Conservation (phyloP, 1,284 basidiomycete species). For the Puccinia novopanici region DNA sequence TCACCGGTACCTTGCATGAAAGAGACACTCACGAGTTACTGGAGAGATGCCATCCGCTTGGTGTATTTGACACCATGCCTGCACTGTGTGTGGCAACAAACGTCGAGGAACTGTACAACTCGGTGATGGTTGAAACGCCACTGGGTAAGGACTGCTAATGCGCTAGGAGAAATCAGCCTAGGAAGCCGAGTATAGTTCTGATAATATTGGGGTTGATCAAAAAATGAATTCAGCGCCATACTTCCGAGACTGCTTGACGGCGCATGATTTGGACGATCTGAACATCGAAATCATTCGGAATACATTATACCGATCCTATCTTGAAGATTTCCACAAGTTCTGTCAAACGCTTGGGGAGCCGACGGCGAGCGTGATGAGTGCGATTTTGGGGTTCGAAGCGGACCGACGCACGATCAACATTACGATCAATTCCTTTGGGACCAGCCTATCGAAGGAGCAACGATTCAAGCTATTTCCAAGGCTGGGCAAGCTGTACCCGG, state of each 20-base stretch:
- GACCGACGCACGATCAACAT: slow-evolving; percentile 79
- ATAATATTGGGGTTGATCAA: background rate
- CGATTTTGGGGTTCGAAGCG: slow-evolving; percentile 66
- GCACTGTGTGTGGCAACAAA: slow-evolving; percentile 98
- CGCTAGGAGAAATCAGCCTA: slow-evolving; percentile 16
- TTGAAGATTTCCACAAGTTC: slow-evolving; percentile 93
- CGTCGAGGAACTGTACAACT: slow-evolving; percentile 97
- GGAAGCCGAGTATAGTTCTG: slow-evolving; percentile 50
- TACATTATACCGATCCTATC: slow-evolving; percentile 98
- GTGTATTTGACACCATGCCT: slow-evolving; percentile 98
- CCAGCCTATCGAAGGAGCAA: slow-evolving; percentile 92
- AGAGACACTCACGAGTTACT: slow-evolving; percentile 95
- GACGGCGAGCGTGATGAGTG: slow-evolving; percentile 84
- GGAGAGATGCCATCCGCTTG: slow-evolving; percentile 94
- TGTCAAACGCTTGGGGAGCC: slow-evolving; percentile 76
- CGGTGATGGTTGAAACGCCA: slow-evolving; percentile 94
- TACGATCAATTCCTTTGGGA: slow-evolving; percentile 98
- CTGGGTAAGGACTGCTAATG: slow-evolving; percentile 68
- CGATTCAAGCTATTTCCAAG: slow-evolving; percentile 89
- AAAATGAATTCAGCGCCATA: slow-evolving; percentile 73
- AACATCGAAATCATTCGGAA: slow-evolving; percentile 99
- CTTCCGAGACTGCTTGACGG: slow-evolving; percentile 92
- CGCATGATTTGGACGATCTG: slow-evolving; percentile 93
- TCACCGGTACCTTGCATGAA: slow-evolving; percentile 95
- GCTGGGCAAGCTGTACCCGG: slow-evolving; percentile 90